Evolutionary conservation across 1,139 yeast genomes (phyloP).

Genomic region (Protomyces lactucae-debilis): DNA sequence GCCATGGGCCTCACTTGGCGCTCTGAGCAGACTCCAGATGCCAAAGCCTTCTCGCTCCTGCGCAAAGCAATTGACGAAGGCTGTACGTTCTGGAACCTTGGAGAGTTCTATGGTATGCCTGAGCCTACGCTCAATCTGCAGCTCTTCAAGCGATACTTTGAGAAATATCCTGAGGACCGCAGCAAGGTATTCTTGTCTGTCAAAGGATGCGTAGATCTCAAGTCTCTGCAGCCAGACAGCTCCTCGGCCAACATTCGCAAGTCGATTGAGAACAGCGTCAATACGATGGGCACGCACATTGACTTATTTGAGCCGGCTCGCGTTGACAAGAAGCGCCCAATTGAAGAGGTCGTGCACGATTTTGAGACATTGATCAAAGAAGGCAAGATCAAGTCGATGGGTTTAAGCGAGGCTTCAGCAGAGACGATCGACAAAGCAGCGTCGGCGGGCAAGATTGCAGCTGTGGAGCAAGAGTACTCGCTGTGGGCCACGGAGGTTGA

Average conservation of each 20-base stretch:
- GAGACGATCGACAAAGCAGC: slow-evolving; percentile 56
- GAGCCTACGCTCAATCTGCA: slow-evolving; percentile 49
- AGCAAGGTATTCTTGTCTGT: slow-evolving; percentile 55
- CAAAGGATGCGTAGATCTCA: slow-evolving; percentile 55
- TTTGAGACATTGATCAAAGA: slow-evolving; percentile 36
- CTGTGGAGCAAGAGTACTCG: slow-evolving; percentile 74
- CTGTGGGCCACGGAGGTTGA: slow-evolving; percentile 57
- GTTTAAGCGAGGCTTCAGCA: slow-evolving; percentile 63
- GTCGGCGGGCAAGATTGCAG: slow-evolving; percentile 51
- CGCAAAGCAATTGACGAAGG: slow-evolving; percentile 49
- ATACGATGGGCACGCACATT: slow-evolving; percentile 47
- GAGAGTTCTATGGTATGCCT: slow-evolving; percentile 68
- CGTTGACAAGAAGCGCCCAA: slow-evolving; percentile 48
- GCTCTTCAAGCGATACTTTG: slow-evolving; percentile 55
- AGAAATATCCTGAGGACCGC: slow-evolving; percentile 51
- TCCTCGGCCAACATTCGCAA: slow-evolving; percentile 46
- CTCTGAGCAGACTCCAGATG: slow-evolving; percentile 47
- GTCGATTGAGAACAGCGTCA: slow-evolving; percentile 51
- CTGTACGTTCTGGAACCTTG: slow-evolving; percentile 61
- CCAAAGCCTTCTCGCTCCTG: slow-evolving; percentile 48
- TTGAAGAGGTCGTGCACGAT: slow-evolving; percentile 39
- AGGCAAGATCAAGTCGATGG: slow-evolving; percentile 55
- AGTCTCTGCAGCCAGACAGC: slow-evolving; percentile 48
- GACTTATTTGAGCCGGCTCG: slow-evolving; percentile 69
- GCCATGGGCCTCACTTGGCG: slow-evolving; percentile 61